Evolutionary conservation across 257 asterid genomes (phyloP), one percentile per base, ranked within the genome.

Genomic region (Plantago major): DNA sequence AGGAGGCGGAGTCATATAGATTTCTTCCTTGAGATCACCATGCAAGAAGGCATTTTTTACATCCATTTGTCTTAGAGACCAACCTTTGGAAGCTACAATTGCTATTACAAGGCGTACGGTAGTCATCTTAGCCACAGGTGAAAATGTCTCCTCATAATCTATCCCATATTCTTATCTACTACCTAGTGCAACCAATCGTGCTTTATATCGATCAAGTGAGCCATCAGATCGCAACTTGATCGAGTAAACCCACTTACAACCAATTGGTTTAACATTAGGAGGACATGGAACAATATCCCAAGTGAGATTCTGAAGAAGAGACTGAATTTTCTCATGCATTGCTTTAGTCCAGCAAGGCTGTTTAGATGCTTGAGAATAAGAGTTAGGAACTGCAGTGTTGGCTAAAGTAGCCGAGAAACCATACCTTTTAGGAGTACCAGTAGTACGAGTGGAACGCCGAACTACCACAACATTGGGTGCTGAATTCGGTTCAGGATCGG

Each of bases 1-100:
- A 7, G 40, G 40, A 33, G 6, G 63, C 0, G 11, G 47, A 12
- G 5, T 37, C 26, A 59, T 59, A 11, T 59, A 59, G 19, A 59
- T 3, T 11, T 44, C 52, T 43, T 38, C 37, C 38, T 59, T 42
- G 19, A 18, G 52, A 11, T 44, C 52, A n/a, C 64, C 51, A 17
- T 59, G 64, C 15, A 59, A 59, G 13, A 59, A 59, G 4, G 64
- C 53, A 17, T 42, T 43, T 7, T 43, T 59, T 3, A 59, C 64
- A 45, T 43, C 52, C 37, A 61, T 19, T 26, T 61, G 66, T 7
- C 12, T 16, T 28, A 45, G 11, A 1, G 66, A 16, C 44, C 66
- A 45, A 3, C 6, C 10, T 28, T 61, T 13, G 13, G 66, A 45
- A 1, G 66, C 11, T 19, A 55, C 66, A 45, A 61, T 10, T 6